Evolutionary conservation across 192 early-diverging fungal species (phyloP).

Genomic region (Coemansia sp.): DNA sequence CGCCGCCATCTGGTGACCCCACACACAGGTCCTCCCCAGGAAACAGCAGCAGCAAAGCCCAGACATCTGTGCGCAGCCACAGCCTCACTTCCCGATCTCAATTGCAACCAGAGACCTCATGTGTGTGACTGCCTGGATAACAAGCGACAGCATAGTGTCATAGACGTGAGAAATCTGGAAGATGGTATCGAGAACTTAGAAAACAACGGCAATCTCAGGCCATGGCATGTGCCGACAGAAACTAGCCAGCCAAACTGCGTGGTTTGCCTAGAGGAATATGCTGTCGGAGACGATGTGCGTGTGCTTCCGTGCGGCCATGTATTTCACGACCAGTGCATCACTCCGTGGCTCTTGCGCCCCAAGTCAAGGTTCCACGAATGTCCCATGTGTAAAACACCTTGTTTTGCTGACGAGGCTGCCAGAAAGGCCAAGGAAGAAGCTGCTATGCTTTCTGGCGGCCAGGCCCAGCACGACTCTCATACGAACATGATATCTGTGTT

Average conservation of each 20-base stretch:
- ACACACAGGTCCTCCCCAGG: background rate
- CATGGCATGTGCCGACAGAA: background rate
- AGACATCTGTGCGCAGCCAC: background rate
- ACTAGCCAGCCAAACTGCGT: conserved; percentile 54
- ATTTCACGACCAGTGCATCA: conserved; percentile 67
- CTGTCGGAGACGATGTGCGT: conserved; percentile 57
- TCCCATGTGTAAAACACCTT: conserved; percentile 47
- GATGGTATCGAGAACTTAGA: background rate
- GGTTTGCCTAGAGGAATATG: conserved; percentile 68
- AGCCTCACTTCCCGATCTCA: background rate
- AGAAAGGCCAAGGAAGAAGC: conserved; percentile 25
- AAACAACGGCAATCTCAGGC: background rate
- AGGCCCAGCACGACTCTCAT: background rate
- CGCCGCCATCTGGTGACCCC: conserved; percentile 25
- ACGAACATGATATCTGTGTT: conserved; percentile 25
- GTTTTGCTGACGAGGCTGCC: conserved; percentile 27
- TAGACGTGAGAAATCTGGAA: too few species aligned
- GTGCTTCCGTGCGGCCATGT: conserved; percentile 65
- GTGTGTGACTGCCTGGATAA: background rate
- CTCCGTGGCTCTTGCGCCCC: conserved; percentile 41
- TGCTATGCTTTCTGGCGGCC: conserved; percentile 6
- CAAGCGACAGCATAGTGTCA: background rate
- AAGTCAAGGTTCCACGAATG: conserved; percentile 46
- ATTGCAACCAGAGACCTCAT: background rate
- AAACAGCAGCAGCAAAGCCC: conserved; percentile 5